Conservation (phyloP, 2,329 filamentous ascomycete species). For the Trichoderma afroharzianum region DNA sequence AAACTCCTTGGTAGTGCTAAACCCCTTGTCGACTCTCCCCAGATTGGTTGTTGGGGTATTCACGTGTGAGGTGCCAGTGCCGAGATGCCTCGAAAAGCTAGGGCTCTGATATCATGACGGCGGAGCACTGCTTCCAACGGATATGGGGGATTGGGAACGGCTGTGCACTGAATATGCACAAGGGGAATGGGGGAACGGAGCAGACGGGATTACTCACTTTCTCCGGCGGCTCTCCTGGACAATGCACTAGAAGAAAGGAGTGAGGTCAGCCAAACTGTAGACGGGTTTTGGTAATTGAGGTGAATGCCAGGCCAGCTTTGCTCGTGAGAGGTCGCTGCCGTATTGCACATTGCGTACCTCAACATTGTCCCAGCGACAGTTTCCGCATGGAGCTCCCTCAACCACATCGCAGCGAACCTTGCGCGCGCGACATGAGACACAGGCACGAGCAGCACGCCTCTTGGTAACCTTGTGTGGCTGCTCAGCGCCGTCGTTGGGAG, state of each 20-base stretch:
- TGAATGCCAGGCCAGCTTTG: not conserved
- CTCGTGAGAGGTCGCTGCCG: not conserved
- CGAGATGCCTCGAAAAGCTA: not conserved
- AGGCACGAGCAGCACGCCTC: slow-evolving; percentile 84
- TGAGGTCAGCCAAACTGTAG: not conserved
- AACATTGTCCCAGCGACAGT: slow-evolving; percentile 77
- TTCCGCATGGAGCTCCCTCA: slow-evolving; percentile 81
- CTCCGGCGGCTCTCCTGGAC: slow-evolving; percentile 79
- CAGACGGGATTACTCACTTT: slow-evolving; percentile 58
- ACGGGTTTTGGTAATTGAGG: not conserved
- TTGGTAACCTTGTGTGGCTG: slow-evolving; percentile 57
- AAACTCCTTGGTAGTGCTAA: not conserved
- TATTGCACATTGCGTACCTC: slow-evolving; percentile 40
- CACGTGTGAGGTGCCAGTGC: not conserved
- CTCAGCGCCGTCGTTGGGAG: slow-evolving; percentile 29
- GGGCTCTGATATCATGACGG: not conserved
- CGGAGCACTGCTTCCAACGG: not conserved
- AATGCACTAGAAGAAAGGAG: slow-evolving; percentile 47
- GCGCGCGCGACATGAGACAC: slow-evolving; percentile 79
- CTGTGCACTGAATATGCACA: not conserved
- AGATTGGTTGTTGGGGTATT: not conserved
- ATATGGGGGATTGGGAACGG: not conserved
- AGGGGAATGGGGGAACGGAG: not conserved
- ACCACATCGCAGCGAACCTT: slow-evolving; percentile 95
- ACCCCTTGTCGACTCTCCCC: not conserved